Percentiles rank a stretch among this genome's conserved stretches.
phyloP scores from a whole-genome alignment of 495 filamentous ascomycete genomes.

The Podospora anserina region DNA sequence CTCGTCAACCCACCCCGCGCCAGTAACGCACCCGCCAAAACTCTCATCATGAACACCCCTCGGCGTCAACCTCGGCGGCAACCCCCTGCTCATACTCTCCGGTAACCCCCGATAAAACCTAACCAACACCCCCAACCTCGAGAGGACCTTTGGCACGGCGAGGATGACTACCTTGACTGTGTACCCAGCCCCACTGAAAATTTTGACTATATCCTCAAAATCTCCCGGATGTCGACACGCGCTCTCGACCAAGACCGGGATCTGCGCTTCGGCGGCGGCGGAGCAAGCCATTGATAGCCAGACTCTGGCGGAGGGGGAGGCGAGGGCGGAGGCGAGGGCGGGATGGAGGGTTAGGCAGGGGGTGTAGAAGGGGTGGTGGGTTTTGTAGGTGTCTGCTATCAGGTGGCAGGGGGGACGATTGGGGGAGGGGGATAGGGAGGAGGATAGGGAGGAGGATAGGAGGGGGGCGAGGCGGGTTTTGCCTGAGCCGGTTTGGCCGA shows the following conservation, averaged over 20 bases:
- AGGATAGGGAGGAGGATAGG: slow-evolving; percentile 24
- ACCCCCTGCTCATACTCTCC: slow-evolving; percentile 25
- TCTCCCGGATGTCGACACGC: slow-evolving; percentile 36
- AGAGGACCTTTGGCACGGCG: slow-evolving; percentile 34
- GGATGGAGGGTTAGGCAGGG: slow-evolving; percentile 20
- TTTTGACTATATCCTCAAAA: slow-evolving; percentile 26
- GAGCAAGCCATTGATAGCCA: slow-evolving; percentile 37
- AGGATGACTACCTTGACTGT: slow-evolving; percentile 32
- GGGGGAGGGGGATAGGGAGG: slow-evolving; percentile 16
- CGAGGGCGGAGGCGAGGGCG: slow-evolving; percentile 28
- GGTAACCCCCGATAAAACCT: slow-evolving; percentile 28
- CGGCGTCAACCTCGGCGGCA: slow-evolving; percentile 38
- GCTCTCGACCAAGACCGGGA: slow-evolving; percentile 35
- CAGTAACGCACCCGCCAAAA: slow-evolving; percentile 29
- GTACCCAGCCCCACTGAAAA: slow-evolving; percentile 28
- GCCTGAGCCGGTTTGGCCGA: slow-evolving; percentile 45
- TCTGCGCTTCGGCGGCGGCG: slow-evolving; percentile 16
- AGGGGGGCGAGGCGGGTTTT: slow-evolving; percentile 38
- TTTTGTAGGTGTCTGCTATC: slow-evolving; percentile 46
- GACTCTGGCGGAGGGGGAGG: slow-evolving; percentile 29
- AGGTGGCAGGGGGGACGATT: slow-evolving; percentile 26
- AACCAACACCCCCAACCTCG: slow-evolving; percentile 34
- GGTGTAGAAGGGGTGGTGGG: slow-evolving; percentile 39
- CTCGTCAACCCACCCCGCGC: slow-evolving; percentile 33
- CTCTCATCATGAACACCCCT: slow-evolving; percentile 38